Evolutionary conservation across 2,329 filamentous ascomycete species (phyloP), one percentile per base, ranked within the genome.

Genomic region (Fragosphaeria purpurea): DNA sequence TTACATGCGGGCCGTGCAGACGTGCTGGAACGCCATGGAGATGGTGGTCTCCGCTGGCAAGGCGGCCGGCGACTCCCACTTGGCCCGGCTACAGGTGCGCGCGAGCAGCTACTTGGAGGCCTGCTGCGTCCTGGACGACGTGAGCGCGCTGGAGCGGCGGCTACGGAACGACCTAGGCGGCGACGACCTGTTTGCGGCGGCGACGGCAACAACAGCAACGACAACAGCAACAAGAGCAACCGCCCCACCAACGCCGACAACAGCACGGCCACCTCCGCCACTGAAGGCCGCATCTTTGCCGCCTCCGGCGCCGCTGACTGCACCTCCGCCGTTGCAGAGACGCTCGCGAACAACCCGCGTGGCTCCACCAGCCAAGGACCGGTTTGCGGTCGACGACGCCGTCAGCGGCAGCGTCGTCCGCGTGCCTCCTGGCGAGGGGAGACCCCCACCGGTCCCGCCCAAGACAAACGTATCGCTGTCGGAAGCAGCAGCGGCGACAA

Each of bases 1-100:
- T 0, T 91, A 88, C 64, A 83, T 82, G 75, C 84, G 82, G 60
- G 85, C 84, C 1, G 85, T 88, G 2, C 77, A 85, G 60, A 74
- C 79, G 4, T 89, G 85, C 58, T 82, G 85, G 72, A 74, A 74
- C 52, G 82, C 84, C n/a, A 80, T 84, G 3, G 83, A 88, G 46
- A 72, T 78, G 40, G 77, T 81, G 51, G 65, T 80, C 7, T 65
- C 68, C 0, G 75, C 53, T 13, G 48, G 47, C 38, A 46, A 47
- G 10, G 40, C 38, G 13, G 73, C 68, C 4, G 70, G 71, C 3
- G 78, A 81, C 48, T 68, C 74, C 13, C 68, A 82, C 33, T 66
- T 76, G 44, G 76, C 66, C 22, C 72, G 65, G 9, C 70, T 81
- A 1, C 77, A 83, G 60, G 67, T 71, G 38, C 74, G 73, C 52